These are phyloP conservation scores for Cercospora janseana DNA, from an alignment of 2,329 filamentous ascomycete genomes.

Conservation along the genomic window DNA sequence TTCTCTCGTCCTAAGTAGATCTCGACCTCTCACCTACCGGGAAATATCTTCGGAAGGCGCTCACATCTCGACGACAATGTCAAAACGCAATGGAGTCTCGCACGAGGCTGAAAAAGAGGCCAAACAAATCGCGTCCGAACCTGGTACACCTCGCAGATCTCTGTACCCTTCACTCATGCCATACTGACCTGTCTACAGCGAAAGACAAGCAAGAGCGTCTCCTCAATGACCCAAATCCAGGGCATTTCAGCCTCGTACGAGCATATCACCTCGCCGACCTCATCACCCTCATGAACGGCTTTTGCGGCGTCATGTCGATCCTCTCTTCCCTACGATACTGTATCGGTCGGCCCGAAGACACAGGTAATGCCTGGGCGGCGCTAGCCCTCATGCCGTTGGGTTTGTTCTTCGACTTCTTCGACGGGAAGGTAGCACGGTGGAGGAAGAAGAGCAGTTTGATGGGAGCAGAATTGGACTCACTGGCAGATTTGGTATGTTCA, in stretches of 20 bases:
- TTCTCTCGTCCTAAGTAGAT: neutral
- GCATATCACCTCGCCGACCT: conserved; percentile 75
- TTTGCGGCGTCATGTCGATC: conserved; percentile 91
- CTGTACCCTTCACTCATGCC: too few species aligned
- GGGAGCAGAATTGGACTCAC: conserved; percentile 94
- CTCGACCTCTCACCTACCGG: neutral
- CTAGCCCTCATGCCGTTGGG: conserved; percentile 87
- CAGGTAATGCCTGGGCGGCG: conserved; percentile 74
- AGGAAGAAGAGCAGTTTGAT: conserved; percentile 95
- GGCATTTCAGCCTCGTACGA: conserved; percentile 64
- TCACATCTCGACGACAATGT: conserved; percentile 50
- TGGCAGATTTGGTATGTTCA: conserved; percentile 77
- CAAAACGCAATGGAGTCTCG: conserved; percentile 58
- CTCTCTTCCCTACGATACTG: conserved; percentile 94
- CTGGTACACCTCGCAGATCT: conserved; percentile 38
- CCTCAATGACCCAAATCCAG: conserved; percentile 61
- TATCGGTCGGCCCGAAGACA: conserved; percentile 60
- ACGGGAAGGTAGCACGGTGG: conserved; percentile 95
- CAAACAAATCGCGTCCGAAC: conserved; percentile 40
- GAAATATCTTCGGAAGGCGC: too few species aligned
- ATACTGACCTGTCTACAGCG: conserved; percentile 43
- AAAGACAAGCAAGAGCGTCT: conserved; percentile 75
- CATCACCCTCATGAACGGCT: conserved; percentile 79
- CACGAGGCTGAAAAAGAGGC: conserved; percentile 51
- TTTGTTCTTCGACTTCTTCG: conserved; percentile 96